Conservation (phyloP, 164 flowering plant species). For the Vitis labrusca region DNA sequence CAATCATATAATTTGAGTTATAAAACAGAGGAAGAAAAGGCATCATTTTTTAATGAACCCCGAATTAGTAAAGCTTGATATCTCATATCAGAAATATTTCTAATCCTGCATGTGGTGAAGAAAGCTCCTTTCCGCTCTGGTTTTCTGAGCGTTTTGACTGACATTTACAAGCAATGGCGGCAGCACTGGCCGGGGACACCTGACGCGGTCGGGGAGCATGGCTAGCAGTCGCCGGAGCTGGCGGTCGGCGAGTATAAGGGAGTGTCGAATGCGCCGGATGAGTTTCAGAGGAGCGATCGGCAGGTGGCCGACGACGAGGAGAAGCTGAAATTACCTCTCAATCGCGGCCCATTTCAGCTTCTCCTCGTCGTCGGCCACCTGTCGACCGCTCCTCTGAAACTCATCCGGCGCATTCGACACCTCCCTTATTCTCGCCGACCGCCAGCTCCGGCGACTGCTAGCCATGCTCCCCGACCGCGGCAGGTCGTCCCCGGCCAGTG, state of each 20-base stretch:
- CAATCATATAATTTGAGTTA: too few species aligned
- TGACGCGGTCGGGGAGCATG: conserved; percentile 22
- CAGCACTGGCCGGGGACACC: conserved; percentile 21
- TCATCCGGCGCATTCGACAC: conserved; percentile 20
- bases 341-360: conserved; percentile 16
- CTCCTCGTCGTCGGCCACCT: conserved; percentile 41
- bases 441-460: conserved; percentile 18
- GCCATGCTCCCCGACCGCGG: conserved; percentile 4
- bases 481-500: conserved; percentile 14
- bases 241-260: conserved; percentile 36
- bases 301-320: conserved; percentile 11
- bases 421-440: conserved; percentile 21
- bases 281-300: conserved; percentile 31
- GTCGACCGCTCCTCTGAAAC: conserved; percentile 18
- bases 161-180: conserved; percentile 20
- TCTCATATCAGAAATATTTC: too few species aligned
- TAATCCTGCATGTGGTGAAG: too few species aligned
- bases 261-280: conserved; percentile 35
- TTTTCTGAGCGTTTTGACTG: background rate
- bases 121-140: too few species aligned
- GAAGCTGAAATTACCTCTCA: conserved; percentile 9
- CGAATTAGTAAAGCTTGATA: too few species aligned
- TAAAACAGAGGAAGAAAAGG: too few species aligned
- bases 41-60: too few species aligned
- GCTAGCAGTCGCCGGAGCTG: conserved; percentile 30